These are phyloP conservation scores for Trichosanthes truncata DNA, from an alignment of 306 rosid genomes.

Conservation along the genomic window DNA sequence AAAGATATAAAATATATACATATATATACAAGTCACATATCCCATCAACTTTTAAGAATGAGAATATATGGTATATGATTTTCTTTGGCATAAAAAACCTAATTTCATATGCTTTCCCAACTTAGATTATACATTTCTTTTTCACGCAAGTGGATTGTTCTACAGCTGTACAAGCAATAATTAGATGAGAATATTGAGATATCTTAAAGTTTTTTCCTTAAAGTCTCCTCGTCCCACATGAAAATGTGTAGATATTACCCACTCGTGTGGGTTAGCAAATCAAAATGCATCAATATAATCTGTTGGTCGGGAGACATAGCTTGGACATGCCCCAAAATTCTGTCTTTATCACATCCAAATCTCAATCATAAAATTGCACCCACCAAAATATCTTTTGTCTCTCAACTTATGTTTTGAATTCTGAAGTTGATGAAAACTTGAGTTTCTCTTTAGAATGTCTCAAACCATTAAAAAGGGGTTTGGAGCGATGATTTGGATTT, in stretches of 20 bases:
- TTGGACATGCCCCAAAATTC: neutral
- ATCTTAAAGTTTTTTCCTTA: neutral
- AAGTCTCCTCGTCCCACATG: neutral
- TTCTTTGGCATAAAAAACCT: too few relatives aligned
- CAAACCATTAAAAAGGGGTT: too few relatives aligned
- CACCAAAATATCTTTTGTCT: neutral
- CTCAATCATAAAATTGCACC: neutral
- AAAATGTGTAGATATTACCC: neutral
- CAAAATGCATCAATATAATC: neutral
- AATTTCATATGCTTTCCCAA: neutral
- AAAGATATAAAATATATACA: too few relatives aligned
- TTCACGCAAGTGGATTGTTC: neutral
- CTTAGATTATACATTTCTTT: neutral
- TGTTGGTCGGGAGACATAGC: neutral
- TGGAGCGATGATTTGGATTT: too few relatives aligned
- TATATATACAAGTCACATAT: too few relatives aligned
- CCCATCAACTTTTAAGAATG: too few relatives aligned
- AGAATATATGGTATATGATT: too few relatives aligned
- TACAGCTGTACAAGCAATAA: neutral
- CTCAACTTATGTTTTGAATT: neutral
- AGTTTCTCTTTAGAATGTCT: too few relatives aligned
- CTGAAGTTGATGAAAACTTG: too few relatives aligned
- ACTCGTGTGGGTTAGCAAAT: neutral
- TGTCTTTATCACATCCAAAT: neutral
- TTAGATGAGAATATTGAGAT: neutral